These are phyloP conservation scores for Lecanicillium sp. DNA, from an alignment of 2,329 filamentous ascomycete species.

Conservation along the genomic window DNA sequence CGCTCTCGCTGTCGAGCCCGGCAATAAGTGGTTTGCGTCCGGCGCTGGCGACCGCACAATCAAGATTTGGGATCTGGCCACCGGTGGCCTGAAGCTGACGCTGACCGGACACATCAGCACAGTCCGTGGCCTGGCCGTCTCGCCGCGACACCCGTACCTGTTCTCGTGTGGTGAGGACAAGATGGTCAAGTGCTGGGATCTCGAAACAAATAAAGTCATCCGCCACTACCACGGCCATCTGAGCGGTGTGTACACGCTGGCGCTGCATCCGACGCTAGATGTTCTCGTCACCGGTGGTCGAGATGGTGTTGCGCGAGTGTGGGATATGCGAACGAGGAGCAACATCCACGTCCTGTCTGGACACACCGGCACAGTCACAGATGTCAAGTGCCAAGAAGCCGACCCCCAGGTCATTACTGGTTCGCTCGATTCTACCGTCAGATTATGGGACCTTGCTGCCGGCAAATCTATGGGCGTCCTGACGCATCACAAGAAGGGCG, in stretches of 20 bases:
- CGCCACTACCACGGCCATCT: conserved; percentile 96
- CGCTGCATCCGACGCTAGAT: conserved; percentile 90
- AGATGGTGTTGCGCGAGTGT: conserved; percentile 89
- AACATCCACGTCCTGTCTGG: conserved; percentile 92
- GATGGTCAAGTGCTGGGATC: conserved; percentile 99
- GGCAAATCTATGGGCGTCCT: conserved; percentile 94
- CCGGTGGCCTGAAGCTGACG: conserved; percentile 75
- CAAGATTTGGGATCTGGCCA: conserved; percentile 96
- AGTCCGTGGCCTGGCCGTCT: conserved; percentile 85
- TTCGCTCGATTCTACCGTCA: conserved; percentile 86
- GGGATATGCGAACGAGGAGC: conserved; percentile 96
- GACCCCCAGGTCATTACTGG: conserved; percentile 92
- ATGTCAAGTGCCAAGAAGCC: conserved; percentile 87
- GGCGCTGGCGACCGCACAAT: conserved; percentile 94
- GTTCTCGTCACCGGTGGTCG: conserved; percentile 91
- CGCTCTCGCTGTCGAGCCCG: conserved; percentile 81
- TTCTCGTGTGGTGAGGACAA: conserved; percentile 99
- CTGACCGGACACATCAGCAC: conserved; percentile 92
- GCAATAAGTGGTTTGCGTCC: conserved; percentile 96
- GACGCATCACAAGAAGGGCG: conserved; percentile 97
- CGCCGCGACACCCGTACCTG: conserved; percentile 87
- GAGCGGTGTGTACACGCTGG: conserved; percentile 88
- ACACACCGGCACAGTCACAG: conserved; percentile 84
- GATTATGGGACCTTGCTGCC: conserved; percentile 91
- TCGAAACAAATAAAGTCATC: conserved; percentile 99